Evolutionary conservation across 179 eudicot species (phyloP).

Genomic region (Beta lomatogona): DNA sequence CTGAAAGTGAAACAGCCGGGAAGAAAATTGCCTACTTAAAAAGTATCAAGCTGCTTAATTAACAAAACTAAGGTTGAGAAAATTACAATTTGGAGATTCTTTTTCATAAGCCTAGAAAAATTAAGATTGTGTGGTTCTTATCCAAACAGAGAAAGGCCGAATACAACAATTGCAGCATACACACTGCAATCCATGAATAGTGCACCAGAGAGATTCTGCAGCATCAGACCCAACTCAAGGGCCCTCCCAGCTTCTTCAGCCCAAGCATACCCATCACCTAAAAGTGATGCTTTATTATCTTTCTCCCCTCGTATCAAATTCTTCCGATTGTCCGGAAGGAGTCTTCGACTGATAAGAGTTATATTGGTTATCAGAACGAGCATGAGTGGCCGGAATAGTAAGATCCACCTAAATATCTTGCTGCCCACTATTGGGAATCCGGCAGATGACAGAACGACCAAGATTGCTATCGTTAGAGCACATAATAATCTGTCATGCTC

Average conservation of each 20-base stretch:
- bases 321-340: conserved; percentile 44
- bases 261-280: conserved; percentile 45
- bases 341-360: conserved; percentile 45
- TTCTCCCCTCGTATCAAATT: conserved; percentile 30
- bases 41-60: conserved; percentile 6
- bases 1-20: background rate
- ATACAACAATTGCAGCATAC: conserved; percentile 60
- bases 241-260: conserved; percentile 63
- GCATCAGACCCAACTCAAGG: conserved; percentile 63
- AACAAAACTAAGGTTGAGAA: background rate
- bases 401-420: conserved; percentile 41
- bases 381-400: conserved; percentile 66
- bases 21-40: background rate
- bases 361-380: conserved; percentile 63
- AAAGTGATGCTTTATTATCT: conserved; percentile 26
- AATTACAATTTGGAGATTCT: conserved; percentile 5
- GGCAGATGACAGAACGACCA: conserved; percentile 57
- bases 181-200: conserved; percentile 74
- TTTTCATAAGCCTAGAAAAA: background rate
- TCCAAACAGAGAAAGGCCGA: conserved; percentile 52
- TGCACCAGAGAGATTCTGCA: conserved; percentile 55
- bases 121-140: conserved; percentile 17
- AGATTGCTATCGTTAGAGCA: conserved; percentile 56
- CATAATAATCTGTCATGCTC: conserved; percentile 56
- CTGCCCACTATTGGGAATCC: conserved; percentile 72